A percentile compares a stretch with the other conserved stretches of the same genome.
Conservation (phyloP, 1,139 yeast species). For the Saccharomycopsis crataegensis region DNA sequence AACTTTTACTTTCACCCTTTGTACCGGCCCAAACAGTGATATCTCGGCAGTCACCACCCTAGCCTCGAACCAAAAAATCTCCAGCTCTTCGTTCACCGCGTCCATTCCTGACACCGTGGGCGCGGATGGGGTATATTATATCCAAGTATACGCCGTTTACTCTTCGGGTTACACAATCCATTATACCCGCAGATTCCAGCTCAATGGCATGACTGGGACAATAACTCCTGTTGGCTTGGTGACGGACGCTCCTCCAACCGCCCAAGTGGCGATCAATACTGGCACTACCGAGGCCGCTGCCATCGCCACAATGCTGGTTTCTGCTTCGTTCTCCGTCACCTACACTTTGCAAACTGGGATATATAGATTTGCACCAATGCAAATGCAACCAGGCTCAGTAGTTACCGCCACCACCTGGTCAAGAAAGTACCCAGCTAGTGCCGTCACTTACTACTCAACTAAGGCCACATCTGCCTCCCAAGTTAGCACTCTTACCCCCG, state of each 20-base stretch:
- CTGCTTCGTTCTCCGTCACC: slow-evolving; percentile 39
- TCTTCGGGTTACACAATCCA: slow-evolving; percentile 48
- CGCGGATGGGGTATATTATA: slow-evolving; percentile 57
- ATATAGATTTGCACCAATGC: slow-evolving; percentile 86
- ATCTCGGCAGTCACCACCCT: slow-evolving; percentile 38
- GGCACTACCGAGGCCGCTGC: slow-evolving; percentile 27
- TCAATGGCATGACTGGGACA: slow-evolving; percentile 67
- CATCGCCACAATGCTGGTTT: slow-evolving; percentile 26
- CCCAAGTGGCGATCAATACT: slow-evolving; percentile 45
- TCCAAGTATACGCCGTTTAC: slow-evolving; percentile 52
- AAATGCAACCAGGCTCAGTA: slow-evolving; percentile 65
- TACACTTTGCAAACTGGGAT: slow-evolving; percentile 71
- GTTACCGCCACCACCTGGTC: slow-evolving; percentile 63
- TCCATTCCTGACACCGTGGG: slow-evolving; percentile 39
- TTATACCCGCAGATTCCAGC: slow-evolving; percentile 59
- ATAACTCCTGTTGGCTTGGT: slow-evolving; percentile 32
- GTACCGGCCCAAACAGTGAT: slow-evolving; percentile 51
- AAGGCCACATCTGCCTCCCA: slow-evolving; percentile 37
- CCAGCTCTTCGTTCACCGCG: slow-evolving; percentile 33
- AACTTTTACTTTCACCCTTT: slow-evolving; percentile 47
- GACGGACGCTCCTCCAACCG: slow-evolving; percentile 37
- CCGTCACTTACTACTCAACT: slow-evolving; percentile 52
- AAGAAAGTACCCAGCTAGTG: slow-evolving; percentile 54
- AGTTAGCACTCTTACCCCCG: slow-evolving; percentile 65
- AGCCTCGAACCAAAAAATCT: slow-evolving; percentile 23